Evolutionary conservation across 2,329 filamentous ascomycete species (phyloP).

Genomic region (Fusarium oligoseptatum): DNA sequence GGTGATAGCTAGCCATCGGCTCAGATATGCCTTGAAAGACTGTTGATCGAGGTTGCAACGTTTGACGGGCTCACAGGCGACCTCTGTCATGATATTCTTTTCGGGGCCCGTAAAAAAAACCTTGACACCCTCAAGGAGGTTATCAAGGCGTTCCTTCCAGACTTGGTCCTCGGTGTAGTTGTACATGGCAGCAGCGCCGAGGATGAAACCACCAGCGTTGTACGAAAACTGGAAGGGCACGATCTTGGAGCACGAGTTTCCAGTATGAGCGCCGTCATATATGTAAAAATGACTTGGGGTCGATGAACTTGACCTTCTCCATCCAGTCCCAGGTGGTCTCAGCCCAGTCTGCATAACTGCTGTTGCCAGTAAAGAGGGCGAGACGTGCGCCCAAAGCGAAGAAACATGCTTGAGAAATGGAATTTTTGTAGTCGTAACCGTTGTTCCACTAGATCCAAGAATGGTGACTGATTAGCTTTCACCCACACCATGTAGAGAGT

Average conservation of each 20-base stretch:
- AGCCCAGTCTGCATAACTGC: conserved; percentile 84
- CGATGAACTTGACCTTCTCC: conserved; percentile 67
- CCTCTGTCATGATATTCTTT: conserved; percentile 73
- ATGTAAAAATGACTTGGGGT: conserved; percentile 67
- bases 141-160: conserved; percentile 71
- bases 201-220: conserved; percentile 75
- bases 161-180: conserved; percentile 67
- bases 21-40: conserved; percentile 74
- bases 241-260: conserved; percentile 68
- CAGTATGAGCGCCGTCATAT: conserved; percentile 72
- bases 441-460: conserved; percentile 70
- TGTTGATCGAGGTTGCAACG: conserved; percentile 73
- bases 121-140: conserved; percentile 65
- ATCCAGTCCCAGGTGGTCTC: conserved; percentile 80
- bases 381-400: conserved; percentile 76
- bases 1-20: conserved; percentile 71
- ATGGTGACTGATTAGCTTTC: conserved; percentile 12
- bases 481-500: neutral
- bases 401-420: conserved; percentile 73
- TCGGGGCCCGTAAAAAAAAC: conserved; percentile 67
- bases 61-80: conserved; percentile 72
- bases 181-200: conserved; percentile 77
- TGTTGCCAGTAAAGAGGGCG: conserved; percentile 81
- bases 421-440: conserved; percentile 83
- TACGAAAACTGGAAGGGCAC: conserved; percentile 77